phyloP scores from a whole-genome alignment of 768 basidiomycete genomes.

The Mycena filopes region DNA sequence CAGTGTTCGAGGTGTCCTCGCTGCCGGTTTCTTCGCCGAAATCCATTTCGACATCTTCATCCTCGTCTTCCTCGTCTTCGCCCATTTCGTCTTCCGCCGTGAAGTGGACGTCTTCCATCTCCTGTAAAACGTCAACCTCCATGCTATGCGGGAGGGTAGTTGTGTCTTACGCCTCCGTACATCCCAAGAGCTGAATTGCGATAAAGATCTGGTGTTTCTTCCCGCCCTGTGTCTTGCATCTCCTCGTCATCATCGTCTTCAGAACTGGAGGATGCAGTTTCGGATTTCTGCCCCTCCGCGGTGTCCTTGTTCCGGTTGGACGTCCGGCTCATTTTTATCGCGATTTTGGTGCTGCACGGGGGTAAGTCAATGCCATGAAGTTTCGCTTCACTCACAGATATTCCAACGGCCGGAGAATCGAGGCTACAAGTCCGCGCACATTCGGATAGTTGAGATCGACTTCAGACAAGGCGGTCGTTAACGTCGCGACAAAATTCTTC shows the following conservation, averaged over 20 bases:
- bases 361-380: constrained; percentile 25
- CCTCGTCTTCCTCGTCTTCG: constrained; percentile 83
- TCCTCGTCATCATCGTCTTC: constrained; percentile 72
- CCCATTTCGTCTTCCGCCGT: constrained; percentile 80
- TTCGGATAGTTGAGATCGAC: constrained; percentile 97
- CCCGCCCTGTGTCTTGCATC: constrained; percentile 64
- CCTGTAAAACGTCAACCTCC: constrained; percentile 52
- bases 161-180: constrained; percentile 81
- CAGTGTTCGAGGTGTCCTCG: constrained; percentile 82
- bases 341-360: constrained; percentile 82
- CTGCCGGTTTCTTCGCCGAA: constrained; percentile 86
- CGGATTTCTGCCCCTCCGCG: constrained; percentile 57
- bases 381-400: constrained; percentile 70
- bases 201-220: constrained; percentile 93
- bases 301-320: constrained; percentile 72
- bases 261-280: constrained; percentile 61
- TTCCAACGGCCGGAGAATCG: constrained; percentile 90
- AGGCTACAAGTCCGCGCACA: constrained; percentile 85
- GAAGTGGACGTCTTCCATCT: constrained; percentile 86
- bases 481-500: constrained; percentile 91
- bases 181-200: constrained; percentile 97
- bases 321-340: constrained; percentile 96
- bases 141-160: background rate
- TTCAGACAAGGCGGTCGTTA: constrained; percentile 90
- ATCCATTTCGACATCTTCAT: constrained; percentile 89